A percentile compares a stretch with the other conserved stretches of the same genome.
These are phyloP conservation scores for Phaeotremella skinneri DNA, from an alignment of 768 basidiomycete species.

Conservation along the genomic window DNA sequence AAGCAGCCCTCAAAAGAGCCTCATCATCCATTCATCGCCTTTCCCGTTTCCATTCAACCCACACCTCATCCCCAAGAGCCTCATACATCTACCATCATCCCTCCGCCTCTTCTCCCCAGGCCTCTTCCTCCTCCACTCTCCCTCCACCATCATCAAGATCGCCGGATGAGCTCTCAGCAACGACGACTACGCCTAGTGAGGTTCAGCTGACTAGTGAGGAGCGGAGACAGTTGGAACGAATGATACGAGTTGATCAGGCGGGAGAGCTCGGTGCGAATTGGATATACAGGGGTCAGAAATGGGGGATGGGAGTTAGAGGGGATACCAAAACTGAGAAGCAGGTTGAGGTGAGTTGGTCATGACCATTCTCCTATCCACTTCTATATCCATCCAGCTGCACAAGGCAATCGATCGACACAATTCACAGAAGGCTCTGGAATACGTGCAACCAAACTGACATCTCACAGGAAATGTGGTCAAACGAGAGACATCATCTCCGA, in stretches of 20 bases:
- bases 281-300: constrained; percentile 86
- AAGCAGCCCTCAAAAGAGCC: too few relatives aligned
- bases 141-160: not conserved
- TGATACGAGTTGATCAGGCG: constrained; percentile 86
- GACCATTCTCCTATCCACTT: not conserved
- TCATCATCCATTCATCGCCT: too few relatives aligned
- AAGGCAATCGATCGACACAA: too few relatives aligned
- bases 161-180: not conserved
- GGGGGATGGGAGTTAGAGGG: constrained; percentile 57
- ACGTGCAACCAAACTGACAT: too few relatives aligned
- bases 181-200: constrained; percentile 29
- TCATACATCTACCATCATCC: constrained; percentile 2
- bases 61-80: not conserved
- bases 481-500: constrained; percentile 83
- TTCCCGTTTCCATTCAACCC: not conserved
- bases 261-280: constrained; percentile 95
- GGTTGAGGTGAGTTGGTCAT: constrained; percentile 63
- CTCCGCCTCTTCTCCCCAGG: not conserved
- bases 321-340: constrained; percentile 58
- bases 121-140: not conserved
- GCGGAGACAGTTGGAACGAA: constrained; percentile 44
- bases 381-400: constrained; percentile 5
- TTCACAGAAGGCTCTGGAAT: too few relatives aligned
- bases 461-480: constrained; percentile 92
- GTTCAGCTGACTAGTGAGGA: constrained; percentile 39